Conservation (phyloP, 2,329 filamentous ascomycete genomes). For the Sporothrix sp. region DNA sequence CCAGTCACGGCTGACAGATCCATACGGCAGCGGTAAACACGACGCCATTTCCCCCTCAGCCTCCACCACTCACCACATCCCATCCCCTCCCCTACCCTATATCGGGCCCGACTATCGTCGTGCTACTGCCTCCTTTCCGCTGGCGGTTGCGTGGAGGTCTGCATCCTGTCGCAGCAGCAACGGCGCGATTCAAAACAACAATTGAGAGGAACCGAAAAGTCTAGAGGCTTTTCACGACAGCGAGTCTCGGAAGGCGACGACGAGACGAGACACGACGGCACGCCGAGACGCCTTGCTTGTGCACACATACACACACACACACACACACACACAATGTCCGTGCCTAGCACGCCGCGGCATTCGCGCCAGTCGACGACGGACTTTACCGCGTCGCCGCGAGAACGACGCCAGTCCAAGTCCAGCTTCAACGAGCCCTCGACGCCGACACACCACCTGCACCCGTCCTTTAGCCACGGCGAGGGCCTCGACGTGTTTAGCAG, state of each 20-base stretch:
- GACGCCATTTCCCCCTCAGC: not conserved
- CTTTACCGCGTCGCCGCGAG: slow-evolving; percentile 35
- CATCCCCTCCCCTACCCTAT: slow-evolving; percentile 9
- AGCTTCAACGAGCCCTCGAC: slow-evolving; percentile 39
- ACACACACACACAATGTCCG: slow-evolving; percentile 19
- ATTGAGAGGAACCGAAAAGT: too few species aligned
- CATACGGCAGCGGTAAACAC: not conserved
- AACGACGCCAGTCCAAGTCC: slow-evolving; percentile 40
- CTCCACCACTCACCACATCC: not conserved
- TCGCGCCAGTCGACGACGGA: slow-evolving; percentile 51
- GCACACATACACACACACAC: too few species aligned
- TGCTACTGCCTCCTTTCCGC: slow-evolving; percentile 10
- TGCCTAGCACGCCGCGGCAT: slow-evolving; percentile 48
- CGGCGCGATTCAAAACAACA: slow-evolving; percentile 4
- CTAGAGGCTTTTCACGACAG: too few species aligned
- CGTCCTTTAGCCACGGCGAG: slow-evolving; percentile 36
- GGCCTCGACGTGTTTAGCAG: slow-evolving; percentile 28
- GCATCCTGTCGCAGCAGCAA: slow-evolving; percentile 14
- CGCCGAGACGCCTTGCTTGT: too few species aligned
- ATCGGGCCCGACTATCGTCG: slow-evolving; percentile 11
- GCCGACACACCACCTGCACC: slow-evolving; percentile 30
- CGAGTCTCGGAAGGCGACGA: not conserved
- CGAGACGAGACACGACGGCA: not conserved
- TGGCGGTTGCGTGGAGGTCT: slow-evolving; percentile 5
- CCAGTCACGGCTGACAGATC: slow-evolving; percentile 1